These are phyloP conservation scores for Linum lewisii DNA, from an alignment of 345 rosid genomes.

Conservation along the genomic window DNA sequence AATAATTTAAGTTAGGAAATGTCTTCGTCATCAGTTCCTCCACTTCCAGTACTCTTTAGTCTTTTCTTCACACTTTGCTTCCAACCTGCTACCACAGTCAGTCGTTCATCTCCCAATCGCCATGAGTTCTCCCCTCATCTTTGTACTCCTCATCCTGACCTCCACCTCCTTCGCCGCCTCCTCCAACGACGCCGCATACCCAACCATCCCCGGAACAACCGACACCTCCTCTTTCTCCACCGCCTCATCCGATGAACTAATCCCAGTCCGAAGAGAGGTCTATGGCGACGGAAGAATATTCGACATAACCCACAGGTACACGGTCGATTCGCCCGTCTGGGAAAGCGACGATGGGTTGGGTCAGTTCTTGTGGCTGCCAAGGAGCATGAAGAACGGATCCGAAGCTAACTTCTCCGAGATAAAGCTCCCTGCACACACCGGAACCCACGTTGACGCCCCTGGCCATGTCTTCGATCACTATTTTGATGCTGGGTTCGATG, in stretches of 20 bases:
- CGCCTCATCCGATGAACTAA: constrained; percentile 16
- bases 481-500: constrained; percentile 79
- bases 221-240: constrained; percentile 19
- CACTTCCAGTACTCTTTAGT: too few species aligned
- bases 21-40: too few species aligned
- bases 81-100: background rate
- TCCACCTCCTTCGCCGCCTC: constrained; percentile 3
- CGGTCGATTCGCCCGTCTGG: constrained; percentile 46
- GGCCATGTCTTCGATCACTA: constrained; percentile 70
- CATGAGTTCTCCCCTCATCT: constrained; percentile 10
- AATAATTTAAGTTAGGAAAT: too few species aligned
- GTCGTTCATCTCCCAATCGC: background rate
- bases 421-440: constrained; percentile 71
- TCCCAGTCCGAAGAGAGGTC: constrained; percentile 67
- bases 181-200: constrained; percentile 28
- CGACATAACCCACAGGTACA: constrained; percentile 69
- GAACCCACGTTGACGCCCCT: constrained; percentile 89
- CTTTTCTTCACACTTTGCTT: too few species aligned
- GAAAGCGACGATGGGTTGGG: constrained; percentile 42
- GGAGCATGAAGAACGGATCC: constrained; percentile 83
- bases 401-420: constrained; percentile 58
- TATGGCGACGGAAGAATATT: constrained; percentile 56
- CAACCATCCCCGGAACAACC: constrained; percentile 27
- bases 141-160: background rate
- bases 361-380: constrained; percentile 49